These are phyloP conservation scores for Fusarium musae DNA, from an alignment of 2,329 filamentous ascomycete species.

Conservation along the genomic window DNA sequence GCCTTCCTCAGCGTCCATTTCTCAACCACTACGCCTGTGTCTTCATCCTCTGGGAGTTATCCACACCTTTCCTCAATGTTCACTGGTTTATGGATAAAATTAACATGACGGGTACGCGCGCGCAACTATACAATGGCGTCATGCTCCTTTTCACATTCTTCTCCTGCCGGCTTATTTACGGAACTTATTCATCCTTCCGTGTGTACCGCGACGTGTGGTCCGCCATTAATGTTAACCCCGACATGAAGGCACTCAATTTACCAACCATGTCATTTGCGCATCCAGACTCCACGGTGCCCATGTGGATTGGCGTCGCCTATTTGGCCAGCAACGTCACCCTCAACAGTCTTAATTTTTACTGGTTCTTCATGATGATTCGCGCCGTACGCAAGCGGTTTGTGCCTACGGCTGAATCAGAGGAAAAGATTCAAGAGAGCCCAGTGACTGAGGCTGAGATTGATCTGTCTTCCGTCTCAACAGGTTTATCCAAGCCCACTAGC, in stretches of 20 bases:
- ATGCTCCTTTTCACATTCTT: constrained; percentile 79
- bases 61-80: constrained; percentile 85
- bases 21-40: constrained; percentile 83
- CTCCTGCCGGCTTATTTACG: constrained; percentile 80
- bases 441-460: constrained; percentile 47
- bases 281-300: constrained; percentile 64
- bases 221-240: constrained; percentile 55
- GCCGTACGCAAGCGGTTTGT: constrained; percentile 82
- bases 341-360: constrained; percentile 83
- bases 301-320: constrained; percentile 77
- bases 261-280: constrained; percentile 58
- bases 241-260: constrained; percentile 42
- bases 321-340: constrained; percentile 76
- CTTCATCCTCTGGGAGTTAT: constrained; percentile 90
- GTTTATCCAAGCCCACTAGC: constrained; percentile 27
- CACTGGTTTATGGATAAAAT: constrained; percentile 95
- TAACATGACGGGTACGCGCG: constrained; percentile 77
- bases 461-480: constrained; percentile 46
- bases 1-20: constrained; percentile 73
- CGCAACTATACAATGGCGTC: constrained; percentile 83
- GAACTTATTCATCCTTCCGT: constrained; percentile 75
- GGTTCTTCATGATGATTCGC: constrained; percentile 88
- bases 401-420: constrained; percentile 51
- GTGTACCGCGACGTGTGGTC: constrained; percentile 77
- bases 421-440: constrained; percentile 42